These are phyloP conservation scores for Salix caprea DNA, from an alignment of 345 rosid genomes.

Conservation along the genomic window DNA sequence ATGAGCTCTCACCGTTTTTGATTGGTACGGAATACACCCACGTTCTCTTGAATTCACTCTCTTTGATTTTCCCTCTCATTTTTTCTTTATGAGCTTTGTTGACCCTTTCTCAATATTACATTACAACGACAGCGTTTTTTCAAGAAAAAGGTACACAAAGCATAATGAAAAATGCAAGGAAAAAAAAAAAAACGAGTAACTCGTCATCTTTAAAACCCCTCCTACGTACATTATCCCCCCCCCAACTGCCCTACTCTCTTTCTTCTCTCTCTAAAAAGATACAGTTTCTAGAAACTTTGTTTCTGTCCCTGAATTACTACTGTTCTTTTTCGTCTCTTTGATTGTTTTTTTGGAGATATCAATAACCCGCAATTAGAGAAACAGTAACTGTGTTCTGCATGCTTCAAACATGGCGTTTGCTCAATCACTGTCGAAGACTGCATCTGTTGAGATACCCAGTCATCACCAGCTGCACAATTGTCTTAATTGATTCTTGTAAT, in stretches of 20 bases:
- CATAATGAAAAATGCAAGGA: too few relatives aligned
- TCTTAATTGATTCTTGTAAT: too few relatives aligned
- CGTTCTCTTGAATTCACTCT: not conserved
- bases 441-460: not conserved
- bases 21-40: not conserved
- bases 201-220: not conserved
- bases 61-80: not conserved
- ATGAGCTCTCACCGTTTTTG: too few relatives aligned
- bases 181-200: not conserved
- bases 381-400: not conserved
- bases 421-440: slow-evolving; percentile 15
- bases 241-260: not conserved
- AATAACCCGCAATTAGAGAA: not conserved
- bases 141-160: not conserved
- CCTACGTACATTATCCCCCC: not conserved
- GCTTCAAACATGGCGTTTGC: slow-evolving; percentile 28
- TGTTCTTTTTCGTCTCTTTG: not conserved
- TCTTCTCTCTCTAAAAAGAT: not conserved
- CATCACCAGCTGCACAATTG: too few relatives aligned
- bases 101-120: not conserved
- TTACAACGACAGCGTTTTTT: not conserved
- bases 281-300: not conserved
- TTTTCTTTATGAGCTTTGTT: not conserved
- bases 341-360: not conserved
- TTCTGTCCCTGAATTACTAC: not conserved